phyloP scores from a whole-genome alignment of 208 protist genomes.

The Herpetomonas samuelpessoai region DNA sequence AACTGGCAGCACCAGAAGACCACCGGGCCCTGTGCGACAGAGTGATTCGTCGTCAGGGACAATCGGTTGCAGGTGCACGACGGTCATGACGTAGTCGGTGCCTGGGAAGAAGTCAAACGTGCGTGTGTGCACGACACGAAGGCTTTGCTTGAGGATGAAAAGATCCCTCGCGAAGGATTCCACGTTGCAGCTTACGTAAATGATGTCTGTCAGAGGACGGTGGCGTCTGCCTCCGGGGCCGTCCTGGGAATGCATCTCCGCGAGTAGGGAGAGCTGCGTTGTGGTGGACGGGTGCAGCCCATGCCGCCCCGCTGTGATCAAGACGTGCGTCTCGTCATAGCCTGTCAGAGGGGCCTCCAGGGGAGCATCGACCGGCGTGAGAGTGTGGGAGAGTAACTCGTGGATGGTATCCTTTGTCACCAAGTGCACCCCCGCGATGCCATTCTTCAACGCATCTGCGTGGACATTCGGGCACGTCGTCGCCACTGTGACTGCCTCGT shows the following conservation, averaged over 20 bases:
- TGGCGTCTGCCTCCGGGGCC: neutral
- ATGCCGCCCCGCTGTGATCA: conserved; percentile 33
- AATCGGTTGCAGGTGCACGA: conserved; percentile 25
- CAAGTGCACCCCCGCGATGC: conserved; percentile 15
- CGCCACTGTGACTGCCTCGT: conserved; percentile 8
- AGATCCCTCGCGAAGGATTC: conserved; percentile 31
- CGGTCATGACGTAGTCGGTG: conserved; percentile 49
- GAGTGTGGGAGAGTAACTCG: neutral
- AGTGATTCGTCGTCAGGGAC: no score
- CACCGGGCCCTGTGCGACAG: neutral
- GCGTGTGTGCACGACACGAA: conserved; percentile 16
- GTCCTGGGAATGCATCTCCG: no score
- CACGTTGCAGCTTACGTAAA: conserved; percentile 55
- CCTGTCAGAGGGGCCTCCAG: no score
- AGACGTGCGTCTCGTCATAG: conserved; percentile 25
- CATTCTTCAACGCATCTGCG: conserved; percentile 24
- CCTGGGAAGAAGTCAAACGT: conserved; percentile 55
- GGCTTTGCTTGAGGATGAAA: conserved; percentile 24
- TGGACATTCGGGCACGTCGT: conserved; percentile 40
- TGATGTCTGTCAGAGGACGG: conserved; percentile 18
- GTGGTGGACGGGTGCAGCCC: conserved; percentile 35
- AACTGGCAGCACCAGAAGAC: conserved; percentile 30
- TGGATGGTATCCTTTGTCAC: conserved; percentile 18
- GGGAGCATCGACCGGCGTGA: no score
- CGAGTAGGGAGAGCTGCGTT: conserved; percentile 16